These are phyloP conservation scores for Clitoria ternatea DNA, from an alignment of 306 rosid genomes.

Conservation along the genomic window DNA sequence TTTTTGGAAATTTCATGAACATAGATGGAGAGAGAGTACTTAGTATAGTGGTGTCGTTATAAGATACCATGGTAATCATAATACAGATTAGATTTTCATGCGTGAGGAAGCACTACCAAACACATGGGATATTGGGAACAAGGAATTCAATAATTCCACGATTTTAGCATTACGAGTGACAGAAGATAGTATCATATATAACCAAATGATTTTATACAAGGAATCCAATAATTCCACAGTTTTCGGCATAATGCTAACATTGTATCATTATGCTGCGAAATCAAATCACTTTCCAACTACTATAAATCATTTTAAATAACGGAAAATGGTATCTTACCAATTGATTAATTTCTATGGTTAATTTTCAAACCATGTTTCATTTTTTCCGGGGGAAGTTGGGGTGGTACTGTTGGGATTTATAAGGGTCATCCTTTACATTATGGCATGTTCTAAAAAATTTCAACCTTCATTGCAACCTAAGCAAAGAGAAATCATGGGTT, in stretches of 20 bases:
- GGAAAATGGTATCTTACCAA: background rate
- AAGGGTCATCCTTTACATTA: background rate
- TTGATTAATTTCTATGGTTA: background rate
- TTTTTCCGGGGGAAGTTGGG: background rate
- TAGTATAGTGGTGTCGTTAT: background rate
- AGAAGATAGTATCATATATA: background rate
- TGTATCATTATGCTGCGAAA: background rate
- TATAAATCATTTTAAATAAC: background rate
- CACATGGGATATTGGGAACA: slow-evolving; percentile 15
- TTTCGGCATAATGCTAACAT: background rate
- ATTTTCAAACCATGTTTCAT: background rate
- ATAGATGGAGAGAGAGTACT: background rate
- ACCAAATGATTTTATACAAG: background rate
- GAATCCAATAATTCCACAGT: slow-evolving; percentile 4
- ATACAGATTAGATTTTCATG: background rate
- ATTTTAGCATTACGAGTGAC: background rate
- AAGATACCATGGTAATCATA: slow-evolving; percentile 7
- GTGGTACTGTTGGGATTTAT: background rate
- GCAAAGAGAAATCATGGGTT: background rate
- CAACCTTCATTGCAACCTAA: background rate
- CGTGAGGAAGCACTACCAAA: background rate
- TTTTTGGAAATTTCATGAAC: background rate
- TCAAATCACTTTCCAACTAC: background rate
- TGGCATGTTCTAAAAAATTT: background rate
- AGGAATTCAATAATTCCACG: slow-evolving; percentile 21